Evolutionary conservation across 164 flowering plant genomes (phyloP).

Genomic region (Vitis labrusca): DNA sequence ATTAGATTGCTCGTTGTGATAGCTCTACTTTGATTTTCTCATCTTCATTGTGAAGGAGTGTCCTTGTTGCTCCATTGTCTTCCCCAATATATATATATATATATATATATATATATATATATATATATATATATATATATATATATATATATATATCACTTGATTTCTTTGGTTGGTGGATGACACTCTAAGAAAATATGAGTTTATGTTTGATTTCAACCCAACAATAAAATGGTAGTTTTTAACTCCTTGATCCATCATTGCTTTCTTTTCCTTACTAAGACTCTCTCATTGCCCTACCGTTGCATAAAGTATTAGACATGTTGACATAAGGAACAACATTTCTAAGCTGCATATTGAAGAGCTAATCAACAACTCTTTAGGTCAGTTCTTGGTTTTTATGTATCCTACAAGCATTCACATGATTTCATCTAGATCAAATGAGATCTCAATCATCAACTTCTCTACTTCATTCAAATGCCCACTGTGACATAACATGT

Average conservation of each 20-base stretch:
- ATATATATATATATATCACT: conserved; percentile 40
- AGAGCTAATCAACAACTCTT: conserved; percentile 52
- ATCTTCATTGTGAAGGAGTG: conserved; percentile 64
- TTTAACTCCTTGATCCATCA: conserved; percentile 58
- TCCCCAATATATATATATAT: conserved; percentile 40
- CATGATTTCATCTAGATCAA: conserved; percentile 67
- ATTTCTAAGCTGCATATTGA: conserved; percentile 63
- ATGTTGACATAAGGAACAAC: conserved; percentile 70
- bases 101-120: conserved; percentile 62
- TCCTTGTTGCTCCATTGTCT: conserved; percentile 60
- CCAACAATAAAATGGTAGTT: conserved; percentile 80
- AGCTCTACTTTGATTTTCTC: conserved; percentile 56
- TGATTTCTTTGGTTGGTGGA: conserved; percentile 45
- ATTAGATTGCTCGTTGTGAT: conserved; percentile 72
- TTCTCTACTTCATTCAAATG: conserved; percentile 55
- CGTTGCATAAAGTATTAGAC: conserved; percentile 75
- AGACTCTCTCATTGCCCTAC: conserved; percentile 66
- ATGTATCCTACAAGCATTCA: conserved; percentile 72
- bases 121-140: conserved; percentile 38
- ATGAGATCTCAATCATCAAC: conserved; percentile 67
- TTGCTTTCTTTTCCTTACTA: conserved; percentile 61
- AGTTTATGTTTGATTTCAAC: conserved; percentile 58
- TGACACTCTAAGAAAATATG: conserved; percentile 53
- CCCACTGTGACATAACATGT: conserved; percentile 62
- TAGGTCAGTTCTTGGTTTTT: conserved; percentile 58